Percentiles rank a stretch among this genome's conserved stretches.
Evolutionary conservation across 2,329 filamentous ascomycete species (phyloP).

Genomic region (Thermochaetoides dissita): DNA sequence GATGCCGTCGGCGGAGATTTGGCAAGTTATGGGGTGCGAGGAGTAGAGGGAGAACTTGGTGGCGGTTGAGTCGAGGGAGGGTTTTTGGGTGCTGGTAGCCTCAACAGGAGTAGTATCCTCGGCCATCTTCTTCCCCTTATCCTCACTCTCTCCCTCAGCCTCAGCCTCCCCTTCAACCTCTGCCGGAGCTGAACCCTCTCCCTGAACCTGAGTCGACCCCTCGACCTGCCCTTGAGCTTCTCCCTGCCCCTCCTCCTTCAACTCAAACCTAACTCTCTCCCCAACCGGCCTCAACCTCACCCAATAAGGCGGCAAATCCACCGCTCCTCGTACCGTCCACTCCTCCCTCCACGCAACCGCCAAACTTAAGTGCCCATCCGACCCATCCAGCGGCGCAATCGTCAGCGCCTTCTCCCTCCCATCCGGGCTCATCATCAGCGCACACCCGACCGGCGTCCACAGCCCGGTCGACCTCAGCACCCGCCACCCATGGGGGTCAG

Average conservation of each 20-base stretch:
- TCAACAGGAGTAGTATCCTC: neutral
- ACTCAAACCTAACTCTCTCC: neutral
- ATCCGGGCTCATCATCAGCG: constrained; percentile 39
- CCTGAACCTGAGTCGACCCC: neutral
- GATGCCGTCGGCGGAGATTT: constrained; percentile 34
- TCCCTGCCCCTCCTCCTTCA: neutral
- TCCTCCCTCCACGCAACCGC: constrained; percentile 40
- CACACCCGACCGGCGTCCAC: constrained; percentile 46
- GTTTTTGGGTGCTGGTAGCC: constrained; percentile 10
- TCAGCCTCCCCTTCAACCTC: too few relatives aligned
- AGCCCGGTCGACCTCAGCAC: constrained; percentile 42
- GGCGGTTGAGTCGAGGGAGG: constrained; percentile 23
- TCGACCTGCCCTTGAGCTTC: neutral
- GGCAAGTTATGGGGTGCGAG: constrained; percentile 23
- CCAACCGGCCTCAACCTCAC: constrained; percentile 28
- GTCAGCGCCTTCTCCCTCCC: constrained; percentile 34
- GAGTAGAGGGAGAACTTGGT: constrained; percentile 18
- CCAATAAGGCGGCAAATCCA: constrained; percentile 47
- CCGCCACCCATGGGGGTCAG: constrained; percentile 44
- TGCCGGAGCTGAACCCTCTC: neutral
- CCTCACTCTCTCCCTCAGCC: neutral
- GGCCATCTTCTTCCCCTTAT: neutral
- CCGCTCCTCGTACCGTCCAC: constrained; percentile 38
- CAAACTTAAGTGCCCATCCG: constrained; percentile 45
- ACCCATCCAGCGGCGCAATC: constrained; percentile 42